Base-by-base conservation (phyloP, 257 asterid genomes). In the Henckelia pumila region DNA sequence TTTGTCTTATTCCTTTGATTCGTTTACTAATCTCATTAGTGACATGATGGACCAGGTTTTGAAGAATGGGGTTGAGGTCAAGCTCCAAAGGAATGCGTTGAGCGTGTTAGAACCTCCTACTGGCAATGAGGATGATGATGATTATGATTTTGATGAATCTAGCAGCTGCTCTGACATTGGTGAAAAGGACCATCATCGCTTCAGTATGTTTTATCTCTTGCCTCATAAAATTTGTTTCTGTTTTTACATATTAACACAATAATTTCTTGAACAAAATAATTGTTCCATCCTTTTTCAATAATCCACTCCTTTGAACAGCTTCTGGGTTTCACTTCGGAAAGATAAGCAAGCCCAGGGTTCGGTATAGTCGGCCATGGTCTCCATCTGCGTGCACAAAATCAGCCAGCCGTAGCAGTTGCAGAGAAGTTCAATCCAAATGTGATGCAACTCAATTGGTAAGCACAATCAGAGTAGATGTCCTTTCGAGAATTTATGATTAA, bases 41-140 rank as follows among this genome's bases (percentile, higher is more conserved):
- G 61, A 29, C n/a, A 35, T 73, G 20, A 55, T 44, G 35, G 40
- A 49, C 73, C 79, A 92, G 98, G 98, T 89, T 59, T 71, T 92
- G 84, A 92, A 88, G 80, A 92, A 92, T 76, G 98, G 98, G 11
- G 92, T 83, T 68, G 98, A 92, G 80, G 98, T 89, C 55, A 89
- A 92, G 81, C 95, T 92, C 72, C 98, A 92, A 74, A 73, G 97
- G 71, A 92, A 92, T 81, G 98, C 98, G 23, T 77, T 92, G 80
- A 89, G 98, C 55, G 97, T 92, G 49, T 65, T 92, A 76, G 97
- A 92, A 73, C 94, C 85, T 64, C 97, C 97, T 56, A 89, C 97
- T 11, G 97, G 97, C 16, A 85, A 89, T 63, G 97, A 92, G 80
- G 95, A 81, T 22, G 93, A 83, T 3, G 83, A 78, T 57, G 93